Conservation (phyloP, 106 monocot species). For the Hemerocallis citrina region DNA sequence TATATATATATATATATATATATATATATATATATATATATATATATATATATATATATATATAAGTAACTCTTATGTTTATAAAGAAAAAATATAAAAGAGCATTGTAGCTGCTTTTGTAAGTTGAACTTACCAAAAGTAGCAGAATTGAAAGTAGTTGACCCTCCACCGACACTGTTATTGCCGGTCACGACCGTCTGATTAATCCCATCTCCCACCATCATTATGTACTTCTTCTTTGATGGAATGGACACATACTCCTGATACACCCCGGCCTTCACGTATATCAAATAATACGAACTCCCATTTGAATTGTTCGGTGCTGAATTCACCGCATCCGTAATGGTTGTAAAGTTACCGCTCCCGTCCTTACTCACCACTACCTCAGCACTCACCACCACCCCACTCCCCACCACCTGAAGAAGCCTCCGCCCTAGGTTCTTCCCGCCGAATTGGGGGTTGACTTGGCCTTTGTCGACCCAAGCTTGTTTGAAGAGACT, state of each 20-base stretch:
- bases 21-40: too few relatives aligned
- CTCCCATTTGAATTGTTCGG: constrained; percentile 28
- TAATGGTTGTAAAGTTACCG: constrained; percentile 55
- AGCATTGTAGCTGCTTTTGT: too few relatives aligned
- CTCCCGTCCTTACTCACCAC: constrained; percentile 68
- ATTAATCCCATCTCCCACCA: constrained; percentile 28
- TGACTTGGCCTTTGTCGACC: neutral
- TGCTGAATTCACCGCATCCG: constrained; percentile 58
- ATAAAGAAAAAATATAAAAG: too few relatives aligned
- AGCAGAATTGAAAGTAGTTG: constrained; percentile 22
- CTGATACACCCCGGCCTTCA: constrained; percentile 25
- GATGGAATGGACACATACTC: constrained; percentile 18
- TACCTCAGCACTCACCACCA: constrained; percentile 12
- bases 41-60: too few relatives aligned
- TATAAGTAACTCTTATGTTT: too few relatives aligned
- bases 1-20: too few relatives aligned
- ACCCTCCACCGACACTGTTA: constrained; percentile 14
- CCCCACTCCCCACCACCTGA: constrained; percentile 8
- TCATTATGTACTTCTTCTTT: constrained; percentile 14
- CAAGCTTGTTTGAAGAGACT: constrained; percentile 2
- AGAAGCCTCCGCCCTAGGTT: constrained; percentile 38
- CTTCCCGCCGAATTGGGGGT: constrained; percentile 18
- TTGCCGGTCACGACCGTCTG: constrained; percentile 19
- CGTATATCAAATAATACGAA: constrained; percentile 12
- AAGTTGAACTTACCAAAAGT: constrained; percentile 20